These are phyloP conservation scores for Nigrospora oryzae DNA, from an alignment of 2,329 filamentous ascomycete genomes.

Conservation along the genomic window DNA sequence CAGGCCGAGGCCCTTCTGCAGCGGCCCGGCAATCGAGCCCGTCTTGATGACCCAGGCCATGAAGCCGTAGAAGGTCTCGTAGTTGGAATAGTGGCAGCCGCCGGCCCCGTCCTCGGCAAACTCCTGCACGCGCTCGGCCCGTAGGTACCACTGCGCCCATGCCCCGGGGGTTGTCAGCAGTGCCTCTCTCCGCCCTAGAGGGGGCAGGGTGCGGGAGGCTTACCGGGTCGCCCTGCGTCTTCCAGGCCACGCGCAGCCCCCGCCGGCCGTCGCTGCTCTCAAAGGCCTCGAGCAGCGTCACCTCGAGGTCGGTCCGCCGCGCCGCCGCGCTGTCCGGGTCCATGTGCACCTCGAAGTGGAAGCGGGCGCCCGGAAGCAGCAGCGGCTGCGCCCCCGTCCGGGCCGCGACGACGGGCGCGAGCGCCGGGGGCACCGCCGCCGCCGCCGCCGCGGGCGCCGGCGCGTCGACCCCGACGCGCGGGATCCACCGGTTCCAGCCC, in stretches of 20 bases:
- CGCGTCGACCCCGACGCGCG: slow-evolving; percentile 15
- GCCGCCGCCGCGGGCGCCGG: slow-evolving; percentile 2
- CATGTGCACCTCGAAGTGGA: slow-evolving; percentile 25
- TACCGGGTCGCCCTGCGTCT: slow-evolving; percentile 15
- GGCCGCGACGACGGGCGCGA: slow-evolving; percentile 8
- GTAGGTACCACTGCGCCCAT: slow-evolving; percentile 17
- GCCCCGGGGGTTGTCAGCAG: not conserved
- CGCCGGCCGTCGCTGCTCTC: slow-evolving; percentile 14
- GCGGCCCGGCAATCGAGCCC: slow-evolving; percentile 17
- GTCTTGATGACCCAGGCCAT: slow-evolving; percentile 24
- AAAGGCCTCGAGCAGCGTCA: slow-evolving; percentile 24
- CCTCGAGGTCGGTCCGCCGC: slow-evolving; percentile 11
- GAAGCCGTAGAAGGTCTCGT: slow-evolving; percentile 36
- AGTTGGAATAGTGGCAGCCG: slow-evolving; percentile 29
- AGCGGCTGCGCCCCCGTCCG: slow-evolving; percentile 7
- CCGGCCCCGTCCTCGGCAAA: slow-evolving; percentile 21
- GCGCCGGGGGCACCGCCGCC: slow-evolving; percentile 5
- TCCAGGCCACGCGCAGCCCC: slow-evolving; percentile 32
- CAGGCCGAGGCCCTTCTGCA: slow-evolving; percentile 25
- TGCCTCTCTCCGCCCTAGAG: not conserved
- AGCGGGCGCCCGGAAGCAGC: slow-evolving; percentile 20
- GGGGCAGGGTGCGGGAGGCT: slow-evolving; percentile 2
- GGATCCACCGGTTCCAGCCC: slow-evolving; percentile 26
- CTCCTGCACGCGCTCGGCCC: slow-evolving; percentile 33
- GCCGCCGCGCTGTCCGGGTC: slow-evolving; percentile 12